phyloP scores from a whole-genome alignment of 2,329 filamentous ascomycete species.

The Metarhizium sp. region DNA sequence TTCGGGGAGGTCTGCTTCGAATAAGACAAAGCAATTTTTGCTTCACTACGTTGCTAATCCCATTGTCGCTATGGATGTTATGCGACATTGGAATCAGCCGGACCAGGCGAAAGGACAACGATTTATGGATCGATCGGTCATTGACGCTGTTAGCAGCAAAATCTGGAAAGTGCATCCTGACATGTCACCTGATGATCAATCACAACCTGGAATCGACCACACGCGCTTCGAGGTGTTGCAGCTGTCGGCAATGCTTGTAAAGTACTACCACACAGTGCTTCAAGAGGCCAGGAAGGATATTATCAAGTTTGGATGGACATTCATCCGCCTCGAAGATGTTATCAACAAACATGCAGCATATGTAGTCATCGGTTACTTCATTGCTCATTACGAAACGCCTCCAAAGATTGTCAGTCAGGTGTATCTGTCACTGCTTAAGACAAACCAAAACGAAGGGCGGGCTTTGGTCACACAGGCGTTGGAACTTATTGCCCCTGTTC shows the following conservation, averaged over 20 bases:
- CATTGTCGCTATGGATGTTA: slow-evolving; percentile 92
- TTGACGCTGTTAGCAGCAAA: slow-evolving; percentile 82
- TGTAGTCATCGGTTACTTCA: slow-evolving; percentile 95
- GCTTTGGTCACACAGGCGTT: slow-evolving; percentile 88
- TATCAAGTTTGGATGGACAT: slow-evolving; percentile 98
- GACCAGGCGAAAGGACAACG: slow-evolving; percentile 51
- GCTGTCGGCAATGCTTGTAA: slow-evolving; percentile 87
- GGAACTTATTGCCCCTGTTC: slow-evolving; percentile 87
- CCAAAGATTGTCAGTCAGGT: slow-evolving; percentile 94
- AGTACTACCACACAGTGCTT: slow-evolving; percentile 81
- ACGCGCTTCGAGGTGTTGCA: slow-evolving; percentile 94
- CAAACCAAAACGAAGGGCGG: slow-evolving; percentile 90
- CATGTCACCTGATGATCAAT: slow-evolving; percentile 73
- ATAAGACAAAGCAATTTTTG: slow-evolving; percentile 87
- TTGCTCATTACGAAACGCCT: slow-evolving; percentile 92
- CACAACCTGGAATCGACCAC: slow-evolving; percentile 83
- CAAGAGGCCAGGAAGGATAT: slow-evolving; percentile 94
- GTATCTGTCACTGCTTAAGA: slow-evolving; percentile 81
- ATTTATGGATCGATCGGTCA: slow-evolving; percentile 77
- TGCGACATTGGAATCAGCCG: slow-evolving; percentile 63
- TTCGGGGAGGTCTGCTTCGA: slow-evolving; percentile 64
- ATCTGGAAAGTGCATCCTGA: slow-evolving; percentile 87
- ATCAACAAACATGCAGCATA: slow-evolving; percentile 99
- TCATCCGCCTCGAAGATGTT: slow-evolving; percentile 94
- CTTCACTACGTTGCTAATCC: slow-evolving; percentile 91